These are phyloP conservation scores for Bertia moriformis DNA, from an alignment of 2,329 filamentous ascomycete species.

Conservation along the genomic window DNA sequence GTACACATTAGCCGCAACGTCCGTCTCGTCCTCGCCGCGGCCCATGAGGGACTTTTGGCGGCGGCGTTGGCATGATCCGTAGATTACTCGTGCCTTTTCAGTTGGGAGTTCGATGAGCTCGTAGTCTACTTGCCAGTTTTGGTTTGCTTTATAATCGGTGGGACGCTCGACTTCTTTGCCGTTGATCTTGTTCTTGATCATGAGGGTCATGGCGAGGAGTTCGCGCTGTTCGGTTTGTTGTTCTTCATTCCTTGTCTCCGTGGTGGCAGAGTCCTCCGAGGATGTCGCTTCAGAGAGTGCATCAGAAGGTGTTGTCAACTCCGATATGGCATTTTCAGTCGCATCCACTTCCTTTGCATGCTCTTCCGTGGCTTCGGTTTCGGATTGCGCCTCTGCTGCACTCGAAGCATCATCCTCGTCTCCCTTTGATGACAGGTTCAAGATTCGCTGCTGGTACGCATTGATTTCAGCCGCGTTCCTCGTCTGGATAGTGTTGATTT, in stretches of 20 bases:
- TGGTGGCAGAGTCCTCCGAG: neutral
- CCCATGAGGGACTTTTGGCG: slow-evolving; percentile 29
- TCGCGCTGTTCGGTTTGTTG: slow-evolving; percentile 12
- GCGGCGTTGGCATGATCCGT: slow-evolving; percentile 37
- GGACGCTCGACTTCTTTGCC: slow-evolving; percentile 49
- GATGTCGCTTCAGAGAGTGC: neutral
- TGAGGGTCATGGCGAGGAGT: slow-evolving; percentile 58
- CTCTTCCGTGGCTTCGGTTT: neutral
- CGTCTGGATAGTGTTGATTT: slow-evolving; percentile 63
- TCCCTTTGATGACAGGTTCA: slow-evolving; percentile 28
- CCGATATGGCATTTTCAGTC: slow-evolving; percentile 7
- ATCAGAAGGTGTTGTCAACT: slow-evolving; percentile 7
- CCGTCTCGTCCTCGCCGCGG: slow-evolving; percentile 20
- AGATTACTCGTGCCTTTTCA: slow-evolving; percentile 31
- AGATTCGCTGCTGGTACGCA: slow-evolving; percentile 50
- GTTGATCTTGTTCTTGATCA: slow-evolving; percentile 60
- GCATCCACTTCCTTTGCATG: slow-evolving; percentile 2
- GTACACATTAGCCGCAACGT: slow-evolving; percentile 31
- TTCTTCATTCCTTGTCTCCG: neutral
- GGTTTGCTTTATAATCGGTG: slow-evolving; percentile 17
- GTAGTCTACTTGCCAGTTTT: slow-evolving; percentile 67
- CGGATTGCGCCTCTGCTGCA: neutral
- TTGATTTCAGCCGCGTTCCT: slow-evolving; percentile 49
- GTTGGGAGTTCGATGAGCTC: slow-evolving; percentile 47
- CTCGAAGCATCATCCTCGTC: neutral